Evolutionary conservation across 768 basidiomycete species (phyloP), one percentile per base, ranked within the genome.

Genomic region (Rhodotorula toruloides): DNA sequence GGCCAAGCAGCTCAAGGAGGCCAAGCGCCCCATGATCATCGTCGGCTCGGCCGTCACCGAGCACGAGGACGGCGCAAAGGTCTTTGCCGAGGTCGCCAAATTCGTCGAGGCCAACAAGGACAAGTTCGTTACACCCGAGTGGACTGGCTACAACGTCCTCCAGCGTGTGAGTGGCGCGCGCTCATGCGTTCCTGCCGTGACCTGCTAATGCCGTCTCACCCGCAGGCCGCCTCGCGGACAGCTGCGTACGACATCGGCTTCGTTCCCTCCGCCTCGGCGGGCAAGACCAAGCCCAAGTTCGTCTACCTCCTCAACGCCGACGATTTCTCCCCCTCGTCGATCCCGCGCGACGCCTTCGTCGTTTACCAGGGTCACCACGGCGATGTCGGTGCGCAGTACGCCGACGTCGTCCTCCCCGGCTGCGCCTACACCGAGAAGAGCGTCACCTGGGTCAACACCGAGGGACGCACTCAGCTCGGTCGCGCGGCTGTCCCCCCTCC

Each of bases 351-450:
- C 73, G 91, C 94, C 6, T 98, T 98, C 74, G 93, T 98, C 52
- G 94, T 99, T 21, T 99, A 99, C 78, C 96, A 98, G 75, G 96
- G 96, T 42, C 93, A 97, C 77, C 96, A 99, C 76, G 96, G 96
- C 73, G 96, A 99, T 77, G 81, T 90, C 60, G 94, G 96, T 42
- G 96, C 96, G 5, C 90, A 91, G 74, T 85, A 92, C 31, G 96
- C 96, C n/a, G 96, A 99, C 76, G 91, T 98, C 64, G 90, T 89
- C 77, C 80, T 98, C 25, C 96, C 96, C 22, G 90, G 84, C 13
- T 84, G 87, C 22, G 96, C 96, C 5, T 97, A 96, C 79, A 98
- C 94, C 4, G 96, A 98, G 80, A 88, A 88, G 74, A 81, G 84
- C 13, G 82, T 83, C 54, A 97, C 92, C 2, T 98, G 93, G 91